A percentile compares a stretch with the other conserved stretches of the same genome.
phyloP scores from a whole-genome alignment of 352 stramenopile genomes.

The Pythium brassicae region DNA sequence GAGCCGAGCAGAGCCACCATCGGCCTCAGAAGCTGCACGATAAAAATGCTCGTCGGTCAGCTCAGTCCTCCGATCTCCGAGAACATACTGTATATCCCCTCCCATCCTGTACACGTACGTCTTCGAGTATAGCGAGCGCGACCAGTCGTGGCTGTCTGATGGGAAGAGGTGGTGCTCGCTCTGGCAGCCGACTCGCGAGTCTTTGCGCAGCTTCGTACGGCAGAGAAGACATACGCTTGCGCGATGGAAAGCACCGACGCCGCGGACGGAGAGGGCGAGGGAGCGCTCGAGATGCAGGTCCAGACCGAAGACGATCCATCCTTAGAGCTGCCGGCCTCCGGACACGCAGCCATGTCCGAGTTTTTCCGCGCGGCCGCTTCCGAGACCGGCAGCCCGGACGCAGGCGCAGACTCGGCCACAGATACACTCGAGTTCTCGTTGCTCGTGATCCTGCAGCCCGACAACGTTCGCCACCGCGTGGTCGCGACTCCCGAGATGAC shows the following conservation, averaged over 20 bases:
- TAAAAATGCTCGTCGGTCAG: no score
- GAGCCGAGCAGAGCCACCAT: no score
- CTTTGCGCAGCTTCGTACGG: no score
- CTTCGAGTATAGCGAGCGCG: no score
- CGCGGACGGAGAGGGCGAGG: not conserved
- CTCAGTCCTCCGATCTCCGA: no score
- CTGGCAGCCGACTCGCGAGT: no score
- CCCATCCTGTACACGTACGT: no score
- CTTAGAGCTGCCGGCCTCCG: conserved; percentile 3
- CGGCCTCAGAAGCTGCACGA: no score
- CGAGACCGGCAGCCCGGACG: not conserved
- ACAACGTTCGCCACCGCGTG: conserved; percentile 71
- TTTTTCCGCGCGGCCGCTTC: conserved; percentile 20
- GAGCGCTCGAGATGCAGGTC: conserved; percentile 9
- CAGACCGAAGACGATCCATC: conserved; percentile 10
- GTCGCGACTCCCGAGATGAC: conserved; percentile 44
- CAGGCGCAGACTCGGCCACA: conserved; percentile 1
- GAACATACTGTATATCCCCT: no score
- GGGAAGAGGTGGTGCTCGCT: no score
- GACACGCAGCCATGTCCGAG: conserved; percentile 23
- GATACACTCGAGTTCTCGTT: conserved; percentile 41
- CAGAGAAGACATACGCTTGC: no score
- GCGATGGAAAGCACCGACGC: not conserved
- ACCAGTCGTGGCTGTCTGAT: no score
- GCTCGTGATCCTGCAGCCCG: conserved; percentile 67